A percentile compares a stretch with the other conserved stretches of the same genome.
Evolutionary conservation across 257 asterid species (phyloP).

Genomic region (Primulina tabacum): DNA sequence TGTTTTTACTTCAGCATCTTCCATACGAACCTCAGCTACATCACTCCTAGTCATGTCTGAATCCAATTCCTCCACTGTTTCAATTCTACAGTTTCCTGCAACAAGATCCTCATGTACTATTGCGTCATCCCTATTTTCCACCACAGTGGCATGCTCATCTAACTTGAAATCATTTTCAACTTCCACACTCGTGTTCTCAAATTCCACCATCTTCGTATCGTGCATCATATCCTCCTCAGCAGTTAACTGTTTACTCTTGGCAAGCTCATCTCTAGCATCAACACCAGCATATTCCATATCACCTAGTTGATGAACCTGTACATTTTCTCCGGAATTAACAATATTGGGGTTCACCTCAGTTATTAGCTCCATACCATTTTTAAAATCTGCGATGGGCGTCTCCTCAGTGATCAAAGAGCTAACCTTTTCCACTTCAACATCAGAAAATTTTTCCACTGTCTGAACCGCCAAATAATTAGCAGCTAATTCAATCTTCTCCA

Average conservation of each 20-base stretch:
- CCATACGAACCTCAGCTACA: slow-evolving; percentile 29
- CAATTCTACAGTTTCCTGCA: slow-evolving; percentile 31
- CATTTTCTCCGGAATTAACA: slow-evolving; percentile 28
- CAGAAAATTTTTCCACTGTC: slow-evolving; percentile 22
- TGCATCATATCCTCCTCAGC: slow-evolving; percentile 24
- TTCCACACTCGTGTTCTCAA: slow-evolving; percentile 24
- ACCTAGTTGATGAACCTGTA: slow-evolving; percentile 30
- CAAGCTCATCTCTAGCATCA: slow-evolving; percentile 29
- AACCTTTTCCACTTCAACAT: neutral
- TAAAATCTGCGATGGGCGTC: slow-evolving; percentile 15
- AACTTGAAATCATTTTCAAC: slow-evolving; percentile 24
- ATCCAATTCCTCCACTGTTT: slow-evolving; percentile 34
- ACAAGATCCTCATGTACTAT: slow-evolving; percentile 30
- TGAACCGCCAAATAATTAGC: slow-evolving; percentile 30
- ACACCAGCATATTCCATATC: neutral
- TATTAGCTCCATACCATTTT: slow-evolving; percentile 25
- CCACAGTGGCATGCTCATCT: slow-evolving; percentile 27
- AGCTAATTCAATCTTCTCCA: slow-evolving; percentile 30
- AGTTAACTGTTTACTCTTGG: slow-evolving; percentile 26
- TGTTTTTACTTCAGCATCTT: slow-evolving; percentile 31
- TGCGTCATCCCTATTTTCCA: slow-evolving; percentile 27
- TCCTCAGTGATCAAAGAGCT: slow-evolving; percentile 5
- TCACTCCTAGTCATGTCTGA: slow-evolving; percentile 23
- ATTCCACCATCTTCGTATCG: slow-evolving; percentile 27
- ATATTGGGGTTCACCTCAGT: slow-evolving; percentile 21